Base-by-base conservation (phyloP, 257 asterid species). In the Prunella vulgaris region DNA sequence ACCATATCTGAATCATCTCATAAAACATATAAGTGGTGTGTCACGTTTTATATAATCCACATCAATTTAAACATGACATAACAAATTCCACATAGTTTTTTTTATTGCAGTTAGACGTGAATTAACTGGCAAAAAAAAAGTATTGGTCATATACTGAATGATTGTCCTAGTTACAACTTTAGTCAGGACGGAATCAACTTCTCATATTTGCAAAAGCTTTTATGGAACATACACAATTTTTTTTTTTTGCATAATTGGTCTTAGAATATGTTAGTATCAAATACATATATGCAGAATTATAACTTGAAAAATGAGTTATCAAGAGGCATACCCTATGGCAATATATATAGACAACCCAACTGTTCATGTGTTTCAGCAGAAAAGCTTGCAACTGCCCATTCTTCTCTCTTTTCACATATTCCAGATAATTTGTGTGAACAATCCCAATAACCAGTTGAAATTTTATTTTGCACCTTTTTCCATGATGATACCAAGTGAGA, bases 291-390 rank as follows among this genome's bases (percentile, higher is more conserved):
- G 49, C 15, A 66, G 13, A 58, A 25, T 27, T 8, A 42, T 48
- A 22, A 33, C 44, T 35, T 10, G 30, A 58, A 44, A 27, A 7
- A n/a, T 5, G 27, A 69, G 78, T 15, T 60, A 24, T 66, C 17
- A 35, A 64, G 62, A 72, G 73, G 69, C 84, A 33, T 86, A 93
- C 99, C 92, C 83, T 82, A 82, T 91, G 97, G 75, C 97, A 94
- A 78, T 94, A 94, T 79, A 91, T 86, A 69, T 86, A 59, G 48
- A 6, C 3, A 35, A 8, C n/a, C n/a, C n/a, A n/a, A n/a, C n/a
- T n/a, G n/a, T n/a, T n/a, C n/a, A n/a, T n/a, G n/a, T n/a, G n/a
- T n/a, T n/a, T n/a, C n/a, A n/a, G n/a, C n/a, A n/a, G n/a, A n/a
- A n/a, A n/a, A n/a, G n/a, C n/a, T n/a, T n/a, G n/a, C n/a, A n/a